Base-by-base conservation (phyloP, 768 basidiomycete genomes). In the Panaeolus cyanescens region DNA sequence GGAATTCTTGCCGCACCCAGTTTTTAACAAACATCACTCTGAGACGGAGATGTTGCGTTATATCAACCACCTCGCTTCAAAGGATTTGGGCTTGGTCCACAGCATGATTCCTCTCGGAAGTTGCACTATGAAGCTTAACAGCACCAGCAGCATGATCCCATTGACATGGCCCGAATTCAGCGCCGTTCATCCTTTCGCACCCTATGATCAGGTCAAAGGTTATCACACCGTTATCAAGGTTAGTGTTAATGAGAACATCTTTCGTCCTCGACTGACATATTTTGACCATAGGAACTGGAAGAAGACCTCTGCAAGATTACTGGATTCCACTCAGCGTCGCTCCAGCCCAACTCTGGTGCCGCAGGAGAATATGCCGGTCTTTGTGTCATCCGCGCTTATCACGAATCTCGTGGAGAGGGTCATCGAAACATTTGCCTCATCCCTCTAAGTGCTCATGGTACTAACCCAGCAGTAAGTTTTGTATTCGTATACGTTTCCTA, bases 41-140 rank as follows among this genome's bases (percentile, higher is more conserved):
- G 97, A 99, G 80, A 99, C 97, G 0, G 95, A 98, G 77, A 95
- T 99, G 92, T 80, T 99, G 32, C 94, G 97, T 34, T 97, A 98
- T 75, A 93, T 99, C 70, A 87, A 93, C 77, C 91, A 95, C 67
- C 85, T 99, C 54, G 92, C 95, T 62, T 89, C 89, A 34, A 99
- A 99, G 79, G 97, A 99, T 71, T 85, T 99, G 60, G 90, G 93
- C 30, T 88, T 99, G 32, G 91, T 93, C 8, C 97, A 99, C 72
- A 87, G 93, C 45, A 98, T 99, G 94, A 98, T 97, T 67, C 90
- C 93, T 12, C 85, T 96, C 3, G 95, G 95, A 60, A 95, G 93
- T 72, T 96, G 95, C 75, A 96, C 95, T 5, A 97, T 96, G 95
- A 97, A 99, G 77, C 84, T 99, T 59, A 99, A 99, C 79, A 95